Conservation (phyloP, 257 asterid genomes). For the Perilla frutescens region DNA sequence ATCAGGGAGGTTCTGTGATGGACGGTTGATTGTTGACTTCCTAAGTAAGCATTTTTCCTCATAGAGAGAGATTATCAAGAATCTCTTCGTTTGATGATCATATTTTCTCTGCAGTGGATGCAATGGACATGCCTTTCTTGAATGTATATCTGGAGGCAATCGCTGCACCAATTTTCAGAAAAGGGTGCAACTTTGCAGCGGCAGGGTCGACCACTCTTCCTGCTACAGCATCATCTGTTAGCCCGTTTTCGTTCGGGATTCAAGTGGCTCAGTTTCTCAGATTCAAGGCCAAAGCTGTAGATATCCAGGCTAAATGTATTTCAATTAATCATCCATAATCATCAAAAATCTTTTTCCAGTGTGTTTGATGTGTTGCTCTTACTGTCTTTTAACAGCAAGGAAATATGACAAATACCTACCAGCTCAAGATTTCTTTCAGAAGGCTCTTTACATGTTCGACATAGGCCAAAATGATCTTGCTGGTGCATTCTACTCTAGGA, state of each 20-base stretch:
- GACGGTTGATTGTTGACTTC: slow-evolving; percentile 79
- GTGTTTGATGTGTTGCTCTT: not conserved
- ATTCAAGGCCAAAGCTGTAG: slow-evolving; percentile 76
- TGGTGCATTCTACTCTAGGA: slow-evolving; percentile 86
- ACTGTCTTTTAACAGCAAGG: slow-evolving; percentile 49
- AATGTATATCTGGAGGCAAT: slow-evolving; percentile 82
- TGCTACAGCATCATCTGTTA: slow-evolving; percentile 60
- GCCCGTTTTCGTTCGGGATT: slow-evolving; percentile 79
- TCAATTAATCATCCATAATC: not conserved
- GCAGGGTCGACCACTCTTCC: slow-evolving; percentile 79
- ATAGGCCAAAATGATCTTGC: slow-evolving; percentile 98
- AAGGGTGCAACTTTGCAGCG: slow-evolving; percentile 89
- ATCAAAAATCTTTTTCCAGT: not conserved
- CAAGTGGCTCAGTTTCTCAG: slow-evolving; percentile 90
- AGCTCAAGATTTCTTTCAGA: slow-evolving; percentile 60
- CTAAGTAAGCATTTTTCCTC: slow-evolving; percentile 50
- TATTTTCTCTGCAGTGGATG: slow-evolving; percentile 65
- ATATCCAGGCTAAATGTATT: slow-evolving; percentile 63
- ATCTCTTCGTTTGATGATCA: not conserved
- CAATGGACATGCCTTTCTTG: slow-evolving; percentile 85
- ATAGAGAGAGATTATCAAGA: not conserved
- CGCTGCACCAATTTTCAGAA: slow-evolving; percentile 69
- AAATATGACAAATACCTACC: slow-evolving; percentile 72
- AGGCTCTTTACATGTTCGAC: slow-evolving; percentile 89
- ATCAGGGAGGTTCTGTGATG: slow-evolving; percentile 91